Percentiles rank a stretch among this genome's conserved stretches.
Conservation (phyloP, 1,284 basidiomycete genomes). For the Apiotrichum domesticum region DNA sequence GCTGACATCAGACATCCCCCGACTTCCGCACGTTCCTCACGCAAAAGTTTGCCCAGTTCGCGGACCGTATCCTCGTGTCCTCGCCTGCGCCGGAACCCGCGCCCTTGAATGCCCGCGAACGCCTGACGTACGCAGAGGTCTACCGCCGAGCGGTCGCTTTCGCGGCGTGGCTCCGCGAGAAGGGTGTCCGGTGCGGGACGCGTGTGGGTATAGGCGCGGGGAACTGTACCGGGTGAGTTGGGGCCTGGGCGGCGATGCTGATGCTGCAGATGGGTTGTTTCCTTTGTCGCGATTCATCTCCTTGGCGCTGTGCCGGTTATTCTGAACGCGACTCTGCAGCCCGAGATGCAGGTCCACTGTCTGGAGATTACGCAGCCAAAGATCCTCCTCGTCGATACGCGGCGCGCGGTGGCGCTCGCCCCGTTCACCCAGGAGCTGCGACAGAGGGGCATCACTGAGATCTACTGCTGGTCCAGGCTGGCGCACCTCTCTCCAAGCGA, state of each 20-base stretch:
- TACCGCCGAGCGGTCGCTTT: constrained; percentile 17
- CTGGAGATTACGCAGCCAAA: constrained; percentile 22
- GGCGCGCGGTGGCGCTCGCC: background rate
- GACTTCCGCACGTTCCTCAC: constrained; percentile 29
- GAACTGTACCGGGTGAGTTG: constrained; percentile 19
- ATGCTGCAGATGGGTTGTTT: constrained; percentile 23
- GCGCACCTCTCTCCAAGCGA: background rate
- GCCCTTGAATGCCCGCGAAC: constrained; percentile 1
- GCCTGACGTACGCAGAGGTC: constrained; percentile 28
- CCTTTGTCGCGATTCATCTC: constrained; percentile 34
- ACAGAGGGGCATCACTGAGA: background rate
- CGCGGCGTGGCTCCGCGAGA: constrained; percentile 26
- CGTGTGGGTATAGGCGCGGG: constrained; percentile 32
- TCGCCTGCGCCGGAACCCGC: constrained; percentile 13
- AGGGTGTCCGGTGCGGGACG: constrained; percentile 26
- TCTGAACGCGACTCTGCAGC: constrained; percentile 28
- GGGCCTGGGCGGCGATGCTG: no score
- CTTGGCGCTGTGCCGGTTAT: constrained; percentile 35
- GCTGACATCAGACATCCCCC: constrained; percentile 27
- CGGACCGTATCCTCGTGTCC: constrained; percentile 26
- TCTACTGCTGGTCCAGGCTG: background rate
- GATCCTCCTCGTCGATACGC: constrained; percentile 18
- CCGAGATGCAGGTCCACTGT: constrained; percentile 18
- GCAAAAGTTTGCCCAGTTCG: constrained; percentile 13
- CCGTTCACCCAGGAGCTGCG: background rate